Base-by-base conservation (phyloP, 2,329 filamentous ascomycete species). In the Emergomyces orientalis region DNA sequence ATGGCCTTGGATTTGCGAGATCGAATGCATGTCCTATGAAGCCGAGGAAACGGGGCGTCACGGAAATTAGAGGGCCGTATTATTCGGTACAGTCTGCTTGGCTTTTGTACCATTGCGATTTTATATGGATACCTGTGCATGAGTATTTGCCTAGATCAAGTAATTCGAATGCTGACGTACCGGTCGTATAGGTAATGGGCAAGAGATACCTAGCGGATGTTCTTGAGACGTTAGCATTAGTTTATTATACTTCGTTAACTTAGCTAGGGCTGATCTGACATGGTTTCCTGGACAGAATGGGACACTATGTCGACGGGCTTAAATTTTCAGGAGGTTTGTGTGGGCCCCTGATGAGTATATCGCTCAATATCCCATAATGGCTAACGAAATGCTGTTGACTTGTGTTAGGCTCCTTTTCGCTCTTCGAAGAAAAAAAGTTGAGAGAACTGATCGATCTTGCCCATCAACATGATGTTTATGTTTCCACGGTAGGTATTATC, bases 31-130 rank as follows among this genome's bases (percentile, higher is more conserved):
- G 76, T 17, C 77, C 79, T 0, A 70, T 73, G 4, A 84, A 84
- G 69, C 81, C 81, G 2, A 74, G 82, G 34, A 76, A 69, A 5
- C 77, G 73, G 45, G 80, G 78, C 4, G 80, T 83, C 6, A 84
- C 82, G 0, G 82, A 84, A 69, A 84, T 84, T 62, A 75, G 81
- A 39, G 81, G 82, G 0, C 81, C 81, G 7, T 84, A 83, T 68
- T 84, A 84, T 69, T 79, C 80, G 0, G 80, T 74, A 72, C 59
- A n/a, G 71, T 39, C 17, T 19, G 39, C 5, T 22, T 22, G 4
- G 2, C 1, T 2, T n/a, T 39, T 56, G 9, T 39, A 22, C 22
- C 14, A 5, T 34, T 45, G 41, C 19, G 19, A 45, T 45, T 45
- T 41, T 6, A 41, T 41, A 11, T 17, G 17, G 39, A 6, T 6